Evolutionary conservation across 306 rosid species (phyloP).

Genomic region (Ormosia semicastrata): DNA sequence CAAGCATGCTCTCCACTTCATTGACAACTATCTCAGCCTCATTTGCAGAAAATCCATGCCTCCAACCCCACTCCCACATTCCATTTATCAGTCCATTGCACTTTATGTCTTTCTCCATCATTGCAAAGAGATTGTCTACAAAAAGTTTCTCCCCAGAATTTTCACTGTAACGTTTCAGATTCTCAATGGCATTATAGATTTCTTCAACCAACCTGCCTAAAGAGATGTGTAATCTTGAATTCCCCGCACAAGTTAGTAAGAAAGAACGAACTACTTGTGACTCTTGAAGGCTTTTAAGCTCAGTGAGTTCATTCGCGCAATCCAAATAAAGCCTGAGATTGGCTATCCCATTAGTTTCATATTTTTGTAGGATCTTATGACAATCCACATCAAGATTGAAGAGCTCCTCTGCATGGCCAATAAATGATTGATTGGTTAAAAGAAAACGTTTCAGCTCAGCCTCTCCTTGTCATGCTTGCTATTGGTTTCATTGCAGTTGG

Average conservation of each 20-base stretch:
- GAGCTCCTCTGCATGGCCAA: slow-evolving; percentile 56
- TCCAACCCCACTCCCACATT: slow-evolving; percentile 83
- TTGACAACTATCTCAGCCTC: slow-evolving; percentile 70
- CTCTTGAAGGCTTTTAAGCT: slow-evolving; percentile 43
- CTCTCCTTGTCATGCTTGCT: not conserved
- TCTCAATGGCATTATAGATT: slow-evolving; percentile 47
- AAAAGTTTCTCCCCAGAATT: slow-evolving; percentile 29
- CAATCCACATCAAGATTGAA: slow-evolving; percentile 50
- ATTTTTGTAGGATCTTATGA: slow-evolving; percentile 36
- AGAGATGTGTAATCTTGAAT: slow-evolving; percentile 40
- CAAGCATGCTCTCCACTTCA: slow-evolving; percentile 57
- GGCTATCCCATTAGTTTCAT: slow-evolving; percentile 26
- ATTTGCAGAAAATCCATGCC: slow-evolving; percentile 55
- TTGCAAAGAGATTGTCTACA: slow-evolving; percentile 48
- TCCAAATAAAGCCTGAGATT: slow-evolving; percentile 47
- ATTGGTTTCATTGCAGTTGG: slow-evolving; percentile 5
- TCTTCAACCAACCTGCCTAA: slow-evolving; percentile 61
- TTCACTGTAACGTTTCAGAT: slow-evolving; percentile 43
- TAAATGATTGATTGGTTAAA: slow-evolving; percentile 59
- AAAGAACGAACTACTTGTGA: slow-evolving; percentile 45
- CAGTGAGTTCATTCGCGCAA: slow-evolving; percentile 68
- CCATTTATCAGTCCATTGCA: slow-evolving; percentile 61
- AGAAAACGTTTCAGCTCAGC: slow-evolving; percentile 50
- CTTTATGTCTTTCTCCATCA: slow-evolving; percentile 65
- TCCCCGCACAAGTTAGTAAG: slow-evolving; percentile 34